Conservation (phyloP, 2,329 filamentous ascomycete species). For the Immersiporthe knoxdaviesiana region DNA sequence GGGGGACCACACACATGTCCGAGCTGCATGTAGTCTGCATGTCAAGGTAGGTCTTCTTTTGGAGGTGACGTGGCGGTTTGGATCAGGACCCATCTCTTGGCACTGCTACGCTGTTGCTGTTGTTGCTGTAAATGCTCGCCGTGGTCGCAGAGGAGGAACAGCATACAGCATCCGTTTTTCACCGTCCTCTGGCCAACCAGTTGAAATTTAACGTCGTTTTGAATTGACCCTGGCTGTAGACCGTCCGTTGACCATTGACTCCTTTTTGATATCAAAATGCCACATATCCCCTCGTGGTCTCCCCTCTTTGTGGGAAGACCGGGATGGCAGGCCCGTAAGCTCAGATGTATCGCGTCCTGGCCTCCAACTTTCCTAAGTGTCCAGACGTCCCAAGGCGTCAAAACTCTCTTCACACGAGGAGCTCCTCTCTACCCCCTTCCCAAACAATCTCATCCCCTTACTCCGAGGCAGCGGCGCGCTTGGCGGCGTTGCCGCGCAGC, state of each 20-base stretch:
- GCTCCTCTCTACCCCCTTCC: slow-evolving; percentile 10
- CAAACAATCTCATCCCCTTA: slow-evolving; percentile 34
- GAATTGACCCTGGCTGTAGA: slow-evolving; percentile 23
- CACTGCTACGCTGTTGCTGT: background rate
- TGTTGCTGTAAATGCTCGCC: background rate
- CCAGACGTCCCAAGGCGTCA: slow-evolving; percentile 17
- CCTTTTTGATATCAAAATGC: slow-evolving; percentile 30
- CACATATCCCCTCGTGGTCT: slow-evolving; percentile 18
- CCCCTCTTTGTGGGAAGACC: slow-evolving; percentile 7
- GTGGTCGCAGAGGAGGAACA: background rate
- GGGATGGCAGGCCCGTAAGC: slow-evolving; percentile 14
- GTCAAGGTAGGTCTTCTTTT: background rate
- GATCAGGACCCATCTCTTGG: background rate
- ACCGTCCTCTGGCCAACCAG: background rate
- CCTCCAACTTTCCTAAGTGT: background rate
- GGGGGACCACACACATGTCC: background rate
- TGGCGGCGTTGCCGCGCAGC: slow-evolving; percentile 78
- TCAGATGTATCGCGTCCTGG: slow-evolving; percentile 23
- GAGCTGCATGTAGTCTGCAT: slow-evolving; percentile 10
- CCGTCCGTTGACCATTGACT: slow-evolving; percentile 29
- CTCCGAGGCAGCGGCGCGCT: slow-evolving; percentile 65
- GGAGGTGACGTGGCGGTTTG: background rate
- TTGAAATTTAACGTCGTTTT: slow-evolving; percentile 27
- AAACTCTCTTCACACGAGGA: slow-evolving; percentile 16
- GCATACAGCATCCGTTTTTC: background rate